Base-by-base conservation (phyloP, 2,329 filamentous ascomycete genomes). In the Cytospora schulzeri region DNA sequence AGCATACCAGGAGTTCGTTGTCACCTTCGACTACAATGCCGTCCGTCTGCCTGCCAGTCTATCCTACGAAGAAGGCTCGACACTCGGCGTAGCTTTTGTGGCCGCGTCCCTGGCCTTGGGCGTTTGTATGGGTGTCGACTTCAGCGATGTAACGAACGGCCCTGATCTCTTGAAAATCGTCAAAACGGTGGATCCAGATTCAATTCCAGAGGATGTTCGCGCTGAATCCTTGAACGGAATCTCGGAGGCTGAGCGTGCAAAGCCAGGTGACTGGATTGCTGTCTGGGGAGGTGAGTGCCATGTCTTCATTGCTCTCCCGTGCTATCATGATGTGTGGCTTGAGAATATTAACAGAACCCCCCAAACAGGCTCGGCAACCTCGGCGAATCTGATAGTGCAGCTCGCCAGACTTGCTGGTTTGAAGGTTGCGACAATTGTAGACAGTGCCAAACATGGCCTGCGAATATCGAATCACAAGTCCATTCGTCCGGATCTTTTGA, bases 21-120 rank as follows among this genome's bases (percentile, higher is more conserved):
- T 91, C 4, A 84, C 87, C 0, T 85, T 83, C 0, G 81, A 85
- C 66, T 90, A 84, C 75, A 91, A 91, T 71, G 82, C 85, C 0
- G 86, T 87, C 6, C 81, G 84, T 7, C 80, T 91, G 22, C 89
- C 89, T 0, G 73, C 77, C 0, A 74, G 78, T 3, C 76, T 86
- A 1, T 80, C 81, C 0, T 74, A 82, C 0, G 81, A 86, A 62
- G 79, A 85, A 2, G 87, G 84, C 0, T 85, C 89, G 0, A 85
- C 88, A 0, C 73, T 91, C 0, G 90, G 89, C 1, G 90, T 92
- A 0, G 89, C 89, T 0, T 92, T 88, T 67, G 88, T 91, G 0
- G 89, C 90, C 0, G 87, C 90, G 0, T 84, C 82, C 0, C 74
- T 93, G 0, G 84, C 87, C 0, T 74, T 93, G 0, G 89, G 89